Conservation (phyloP, 2,329 filamentous ascomycete genomes). For the Aspergillus udagawae region DNA sequence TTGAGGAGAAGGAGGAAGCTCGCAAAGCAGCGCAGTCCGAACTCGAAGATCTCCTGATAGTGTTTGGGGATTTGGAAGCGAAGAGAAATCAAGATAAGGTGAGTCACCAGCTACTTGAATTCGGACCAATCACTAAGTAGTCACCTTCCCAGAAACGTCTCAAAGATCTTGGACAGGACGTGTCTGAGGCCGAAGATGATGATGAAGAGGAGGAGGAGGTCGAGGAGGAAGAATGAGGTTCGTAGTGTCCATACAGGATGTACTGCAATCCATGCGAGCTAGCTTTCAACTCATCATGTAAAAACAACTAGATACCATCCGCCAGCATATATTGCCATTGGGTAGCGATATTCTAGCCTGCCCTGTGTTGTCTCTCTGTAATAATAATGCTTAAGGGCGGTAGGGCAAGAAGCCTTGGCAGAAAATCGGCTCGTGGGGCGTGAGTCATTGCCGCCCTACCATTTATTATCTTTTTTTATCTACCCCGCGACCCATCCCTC, state of each 20-base stretch:
- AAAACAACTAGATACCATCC: not conserved
- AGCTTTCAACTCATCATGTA: not conserved
- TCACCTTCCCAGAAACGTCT: slow-evolving; percentile 49
- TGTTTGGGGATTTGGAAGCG: slow-evolving; percentile 75
- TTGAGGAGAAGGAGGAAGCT: slow-evolving; percentile 55
- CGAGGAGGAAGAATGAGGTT: slow-evolving; percentile 43
- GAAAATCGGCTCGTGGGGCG: slow-evolving; percentile 7
- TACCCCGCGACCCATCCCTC: slow-evolving; percentile 23
- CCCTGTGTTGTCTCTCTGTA: not conserved
- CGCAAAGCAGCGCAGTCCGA: slow-evolving; percentile 65
- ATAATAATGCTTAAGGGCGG: not conserved
- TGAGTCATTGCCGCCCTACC: slow-evolving; percentile 3
- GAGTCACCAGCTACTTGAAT: slow-evolving; percentile 22
- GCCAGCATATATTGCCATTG: not conserved
- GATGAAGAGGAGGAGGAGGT: slow-evolving; percentile 58
- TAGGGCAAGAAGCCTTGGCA: slow-evolving; percentile 7
- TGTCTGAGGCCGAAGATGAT: slow-evolving; percentile 74
- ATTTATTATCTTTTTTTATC: not conserved
- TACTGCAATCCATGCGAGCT: not conserved
- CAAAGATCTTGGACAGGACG: slow-evolving; percentile 61
- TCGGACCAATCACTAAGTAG: slow-evolving; percentile 1
- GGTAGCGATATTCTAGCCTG: slow-evolving; percentile 1
- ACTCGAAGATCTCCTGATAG: slow-evolving; percentile 75
- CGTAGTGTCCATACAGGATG: not conserved
- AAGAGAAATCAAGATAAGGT: slow-evolving; percentile 74